These are phyloP conservation scores for Scutellaria baicalensis DNA, from an alignment of 257 asterid genomes.

Conservation along the genomic window DNA sequence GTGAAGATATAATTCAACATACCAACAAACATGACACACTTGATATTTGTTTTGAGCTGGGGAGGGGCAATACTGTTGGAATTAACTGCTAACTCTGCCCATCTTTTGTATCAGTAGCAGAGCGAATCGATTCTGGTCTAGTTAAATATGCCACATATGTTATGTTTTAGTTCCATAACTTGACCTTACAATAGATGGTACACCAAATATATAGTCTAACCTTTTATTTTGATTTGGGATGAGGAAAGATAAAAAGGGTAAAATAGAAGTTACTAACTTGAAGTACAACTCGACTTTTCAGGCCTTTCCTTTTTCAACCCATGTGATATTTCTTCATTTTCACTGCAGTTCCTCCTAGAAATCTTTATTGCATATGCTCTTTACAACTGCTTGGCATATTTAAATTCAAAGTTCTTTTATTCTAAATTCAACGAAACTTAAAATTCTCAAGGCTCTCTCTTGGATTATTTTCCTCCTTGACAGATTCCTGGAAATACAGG, in stretches of 20 bases:
- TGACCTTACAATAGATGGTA: background rate
- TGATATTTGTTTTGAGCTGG: background rate
- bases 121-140: background rate
- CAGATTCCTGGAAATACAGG: constrained; percentile 98
- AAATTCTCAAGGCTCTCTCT: constrained; percentile 11
- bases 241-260: too few relatives aligned
- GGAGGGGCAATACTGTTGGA: background rate
- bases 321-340: background rate
- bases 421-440: constrained; percentile 9
- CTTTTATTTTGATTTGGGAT: too few relatives aligned
- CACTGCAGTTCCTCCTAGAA: background rate
- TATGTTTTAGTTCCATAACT: background rate
- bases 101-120: background rate
- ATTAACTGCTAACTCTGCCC: too few relatives aligned
- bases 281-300: too few relatives aligned
- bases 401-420: too few relatives aligned
- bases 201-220: background rate
- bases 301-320: constrained; percentile 1
- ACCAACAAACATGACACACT: background rate
- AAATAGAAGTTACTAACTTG: too few relatives aligned
- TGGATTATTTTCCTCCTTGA: constrained; percentile 22
- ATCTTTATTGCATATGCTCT: background rate
- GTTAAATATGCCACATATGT: background rate
- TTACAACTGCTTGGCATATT: background rate
- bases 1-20: background rate